Percentiles rank a stretch among this genome's conserved stretches.
Evolutionary conservation across 257 asterid genomes (phyloP).

Genomic region (Oldenlandia corymbosa): DNA sequence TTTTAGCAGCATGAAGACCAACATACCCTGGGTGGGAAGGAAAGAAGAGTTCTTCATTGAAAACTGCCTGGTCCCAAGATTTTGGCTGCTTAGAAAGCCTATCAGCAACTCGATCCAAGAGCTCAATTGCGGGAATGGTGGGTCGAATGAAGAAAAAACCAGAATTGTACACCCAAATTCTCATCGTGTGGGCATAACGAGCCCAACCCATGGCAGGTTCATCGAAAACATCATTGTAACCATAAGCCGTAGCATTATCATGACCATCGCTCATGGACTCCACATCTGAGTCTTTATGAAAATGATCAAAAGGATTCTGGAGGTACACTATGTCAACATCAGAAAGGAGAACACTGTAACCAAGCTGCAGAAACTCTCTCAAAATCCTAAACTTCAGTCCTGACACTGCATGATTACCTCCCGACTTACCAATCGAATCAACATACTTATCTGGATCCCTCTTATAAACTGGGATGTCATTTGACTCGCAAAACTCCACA

Average conservation of each 20-base stretch:
- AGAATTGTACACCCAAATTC: conserved; percentile 84
- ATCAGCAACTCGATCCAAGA: conserved; percentile 64
- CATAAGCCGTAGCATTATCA: conserved; percentile 68
- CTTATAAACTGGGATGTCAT: conserved; percentile 50
- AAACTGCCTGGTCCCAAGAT: conserved; percentile 86
- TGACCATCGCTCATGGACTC: conserved; percentile 92
- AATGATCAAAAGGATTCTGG: conserved; percentile 72
- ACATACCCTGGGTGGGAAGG: conserved; percentile 77
- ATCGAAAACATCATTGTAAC: conserved; percentile 69
- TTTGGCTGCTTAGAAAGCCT: conserved; percentile 44
- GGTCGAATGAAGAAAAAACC: conserved; percentile 84
- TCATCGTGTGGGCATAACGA: conserved; percentile 74
- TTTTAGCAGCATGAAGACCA: conserved; percentile 72
- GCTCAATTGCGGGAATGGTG: conserved; percentile 73
- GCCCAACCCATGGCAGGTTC: conserved; percentile 90
- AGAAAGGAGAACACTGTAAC: conserved; percentile 68
- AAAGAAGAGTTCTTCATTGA: conserved; percentile 66
- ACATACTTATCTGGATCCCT: conserved; percentile 56
- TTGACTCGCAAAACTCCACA: conserved; percentile 55
- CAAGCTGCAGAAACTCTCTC: conserved; percentile 83
- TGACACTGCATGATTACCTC: conserved; percentile 71
- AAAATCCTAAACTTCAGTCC: conserved; percentile 61
- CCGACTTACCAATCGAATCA: conserved; percentile 54
- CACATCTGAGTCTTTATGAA: conserved; percentile 68
- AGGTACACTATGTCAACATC: conserved; percentile 72